Conservation (phyloP, 2,329 filamentous ascomycete genomes). For the Hymenoscyphus fraxineus region DNA sequence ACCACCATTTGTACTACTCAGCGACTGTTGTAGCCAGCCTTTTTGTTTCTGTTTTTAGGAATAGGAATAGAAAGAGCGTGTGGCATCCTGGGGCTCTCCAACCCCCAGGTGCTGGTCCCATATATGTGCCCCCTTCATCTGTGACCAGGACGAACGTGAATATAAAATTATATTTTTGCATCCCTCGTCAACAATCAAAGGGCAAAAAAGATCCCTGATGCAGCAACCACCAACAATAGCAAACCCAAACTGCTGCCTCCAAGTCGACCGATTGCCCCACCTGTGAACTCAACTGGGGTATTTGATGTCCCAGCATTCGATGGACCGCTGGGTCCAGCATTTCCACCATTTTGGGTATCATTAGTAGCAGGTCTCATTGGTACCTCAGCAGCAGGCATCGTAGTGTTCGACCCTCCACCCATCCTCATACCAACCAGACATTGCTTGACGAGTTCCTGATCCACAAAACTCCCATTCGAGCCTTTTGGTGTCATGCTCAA, state of each 20-base stretch:
- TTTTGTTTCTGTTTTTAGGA: too few relatives aligned
- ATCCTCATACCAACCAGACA: constrained; percentile 21
- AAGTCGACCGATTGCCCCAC: neutral
- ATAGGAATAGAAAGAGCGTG: too few relatives aligned
- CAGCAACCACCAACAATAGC: neutral
- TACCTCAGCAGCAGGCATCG: neutral
- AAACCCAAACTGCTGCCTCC: neutral
- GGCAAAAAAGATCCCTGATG: neutral
- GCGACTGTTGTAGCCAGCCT: too few relatives aligned
- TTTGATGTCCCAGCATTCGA: too few relatives aligned
- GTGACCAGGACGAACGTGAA: too few relatives aligned
- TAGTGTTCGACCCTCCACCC: constrained; percentile 4
- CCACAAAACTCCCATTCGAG: constrained; percentile 20
- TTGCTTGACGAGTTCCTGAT: constrained; percentile 22
- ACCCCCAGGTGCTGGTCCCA: too few relatives aligned
- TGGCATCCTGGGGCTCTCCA: too few relatives aligned
- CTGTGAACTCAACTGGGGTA: neutral
- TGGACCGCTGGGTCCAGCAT: too few relatives aligned
- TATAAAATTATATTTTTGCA: neutral
- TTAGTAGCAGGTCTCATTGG: neutral
- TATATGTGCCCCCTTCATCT: too few relatives aligned
- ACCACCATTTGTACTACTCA: too few relatives aligned
- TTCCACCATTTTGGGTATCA: neutral
- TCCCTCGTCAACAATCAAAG: neutral
- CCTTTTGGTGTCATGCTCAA: constrained; percentile 13